These are phyloP conservation scores for Mycena vitilis DNA, from an alignment of 768 basidiomycete species.

Conservation along the genomic window DNA sequence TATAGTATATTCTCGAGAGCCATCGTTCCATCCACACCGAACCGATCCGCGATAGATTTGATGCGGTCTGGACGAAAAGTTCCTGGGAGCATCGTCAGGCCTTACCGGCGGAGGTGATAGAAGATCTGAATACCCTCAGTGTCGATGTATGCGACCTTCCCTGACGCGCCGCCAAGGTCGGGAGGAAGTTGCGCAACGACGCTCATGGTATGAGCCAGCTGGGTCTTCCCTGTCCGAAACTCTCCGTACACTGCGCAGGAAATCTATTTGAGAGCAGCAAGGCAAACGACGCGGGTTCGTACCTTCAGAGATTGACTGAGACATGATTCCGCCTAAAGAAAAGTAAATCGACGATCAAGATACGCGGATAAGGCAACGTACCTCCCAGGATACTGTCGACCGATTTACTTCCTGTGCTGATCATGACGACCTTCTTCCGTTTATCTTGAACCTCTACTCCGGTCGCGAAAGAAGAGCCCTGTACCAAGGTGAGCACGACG, in stretches of 20 bases:
- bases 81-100: constrained; percentile 53
- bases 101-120: constrained; percentile 19
- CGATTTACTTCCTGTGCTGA: constrained; percentile 93
- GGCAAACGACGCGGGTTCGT: constrained; percentile 11
- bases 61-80: constrained; percentile 96
- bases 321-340: constrained; percentile 83
- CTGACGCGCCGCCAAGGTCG: constrained; percentile 91
- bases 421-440: constrained; percentile 79
- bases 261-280: neutral
- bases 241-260: constrained; percentile 85
- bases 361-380: constrained; percentile 44
- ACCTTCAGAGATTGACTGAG: constrained; percentile 96
- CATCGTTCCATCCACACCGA: constrained; percentile 91
- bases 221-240: constrained; percentile 96
- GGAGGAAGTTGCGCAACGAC: constrained; percentile 90
- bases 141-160: constrained; percentile 95
- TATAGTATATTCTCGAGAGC: constrained; percentile 93
- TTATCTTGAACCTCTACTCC: constrained; percentile 92
- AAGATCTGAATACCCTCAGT: constrained; percentile 71
- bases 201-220: constrained; percentile 95
- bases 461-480: constrained; percentile 94
- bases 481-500: constrained; percentile 8
- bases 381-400: constrained; percentile 93
- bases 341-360: neutral
- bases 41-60: constrained; percentile 89